Evolutionary conservation across 1,139 yeast genomes (phyloP), one percentile per base, ranked within the genome.

Genomic region (Blastobotrys petasosporus): DNA sequence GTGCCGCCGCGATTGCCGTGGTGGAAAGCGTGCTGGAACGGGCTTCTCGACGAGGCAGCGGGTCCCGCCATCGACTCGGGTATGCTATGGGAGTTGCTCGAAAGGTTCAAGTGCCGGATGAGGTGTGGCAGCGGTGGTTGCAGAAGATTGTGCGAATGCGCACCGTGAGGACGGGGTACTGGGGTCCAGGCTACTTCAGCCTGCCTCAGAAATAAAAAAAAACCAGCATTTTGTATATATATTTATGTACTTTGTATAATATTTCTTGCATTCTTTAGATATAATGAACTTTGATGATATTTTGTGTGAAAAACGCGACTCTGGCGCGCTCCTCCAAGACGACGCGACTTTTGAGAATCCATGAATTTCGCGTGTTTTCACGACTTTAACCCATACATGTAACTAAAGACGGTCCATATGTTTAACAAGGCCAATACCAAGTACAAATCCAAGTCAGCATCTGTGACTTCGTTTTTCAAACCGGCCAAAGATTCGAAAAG

Each of bases 71-170:
- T 11, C 49, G 59, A 1, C 53, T 57, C 29, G 42, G 47, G 17
- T 56, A 59, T 58, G 57, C 60, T 4, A 45, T 57, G n/a, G 48
- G 39, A 2, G 33, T 56, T 1, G 56, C 58, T 9, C 42, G 46
- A 11, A 28, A 33, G 2, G 56, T 55, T 4, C 35, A 44, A 2
- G 57, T 56, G 2, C 35, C 50, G 1, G 45, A 44, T 9, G 35
- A 23, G 10, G 33, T 28, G 28, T 50, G 54, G 15, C 36, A 37
- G 5, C 32, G 32, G n/a, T 57, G 61, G 61, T 37, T 44, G 9
- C 42, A 29, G 10, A 20, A 29, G 4, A 45, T 57, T 5, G 43
- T 44, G 28, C 36, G 20, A 3, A 56, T 56, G 60, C 51, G 56
- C 2, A 37, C 32, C 4, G 9, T 32, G 1, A 32, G 39, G 7